Conservation (phyloP, 2,329 filamentous ascomycete genomes). For the Cephalotrichum gorgonifer region DNA sequence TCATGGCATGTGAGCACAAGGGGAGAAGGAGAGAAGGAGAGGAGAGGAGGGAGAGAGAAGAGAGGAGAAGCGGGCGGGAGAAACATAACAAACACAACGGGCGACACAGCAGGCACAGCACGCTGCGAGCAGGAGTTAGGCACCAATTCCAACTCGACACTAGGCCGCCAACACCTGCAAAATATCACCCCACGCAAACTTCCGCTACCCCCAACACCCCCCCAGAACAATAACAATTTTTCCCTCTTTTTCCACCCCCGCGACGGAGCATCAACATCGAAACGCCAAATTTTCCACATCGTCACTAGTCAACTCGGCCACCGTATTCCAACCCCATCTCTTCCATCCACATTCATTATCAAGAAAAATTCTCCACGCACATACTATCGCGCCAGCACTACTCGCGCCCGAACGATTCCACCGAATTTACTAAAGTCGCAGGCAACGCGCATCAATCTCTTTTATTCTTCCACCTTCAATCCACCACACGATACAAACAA, state of each 20-base stretch:
- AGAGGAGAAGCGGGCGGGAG: not conserved
- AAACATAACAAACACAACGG: not conserved
- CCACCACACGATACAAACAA: slow-evolving; percentile 22
- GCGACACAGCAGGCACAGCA: not conserved
- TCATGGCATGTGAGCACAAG: no score
- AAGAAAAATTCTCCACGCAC: no score
- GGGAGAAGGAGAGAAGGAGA: no score
- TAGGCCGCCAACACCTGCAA: not conserved
- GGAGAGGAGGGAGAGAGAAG: not conserved
- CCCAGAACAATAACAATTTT: not conserved
- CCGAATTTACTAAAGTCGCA: not conserved
- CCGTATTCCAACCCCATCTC: no score
- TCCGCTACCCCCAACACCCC: not conserved
- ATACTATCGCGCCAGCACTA: no score
- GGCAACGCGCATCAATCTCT: not conserved
- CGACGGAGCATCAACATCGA: not conserved
- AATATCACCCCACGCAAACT: not conserved
- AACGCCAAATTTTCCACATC: not conserved
- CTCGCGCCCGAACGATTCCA: not conserved
- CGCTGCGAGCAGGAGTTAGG: not conserved
- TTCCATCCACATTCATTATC: no score
- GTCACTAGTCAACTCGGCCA: no score
- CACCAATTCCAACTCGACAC: not conserved
- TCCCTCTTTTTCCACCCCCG: not conserved
- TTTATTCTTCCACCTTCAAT: not conserved